Conservation (phyloP, 2,329 filamentous ascomycete species). For the Fusarium nisikadoi region DNA sequence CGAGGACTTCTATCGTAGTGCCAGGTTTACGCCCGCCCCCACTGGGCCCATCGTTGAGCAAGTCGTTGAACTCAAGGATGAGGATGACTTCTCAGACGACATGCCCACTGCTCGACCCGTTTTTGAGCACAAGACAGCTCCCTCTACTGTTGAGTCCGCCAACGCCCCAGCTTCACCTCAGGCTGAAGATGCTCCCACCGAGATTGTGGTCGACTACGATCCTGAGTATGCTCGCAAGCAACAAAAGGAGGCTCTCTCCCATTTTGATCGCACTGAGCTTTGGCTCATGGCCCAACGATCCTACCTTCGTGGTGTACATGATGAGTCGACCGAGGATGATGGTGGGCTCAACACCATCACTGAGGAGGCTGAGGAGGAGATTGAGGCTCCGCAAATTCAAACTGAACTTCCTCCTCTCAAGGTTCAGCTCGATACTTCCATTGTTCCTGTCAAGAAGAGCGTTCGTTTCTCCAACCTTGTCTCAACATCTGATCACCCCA, state of each 20-base stretch:
- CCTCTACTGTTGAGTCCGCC: constrained; percentile 46
- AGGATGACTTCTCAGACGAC: constrained; percentile 65
- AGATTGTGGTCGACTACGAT: constrained; percentile 77
- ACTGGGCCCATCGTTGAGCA: constrained; percentile 64
- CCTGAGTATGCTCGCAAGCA: constrained; percentile 80
- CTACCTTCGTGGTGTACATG: constrained; percentile 76
- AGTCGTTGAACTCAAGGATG: constrained; percentile 67
- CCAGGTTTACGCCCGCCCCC: constrained; percentile 56
- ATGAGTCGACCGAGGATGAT: constrained; percentile 52
- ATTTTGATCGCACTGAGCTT: constrained; percentile 83
- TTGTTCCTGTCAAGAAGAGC: constrained; percentile 70
- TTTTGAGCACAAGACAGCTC: constrained; percentile 47
- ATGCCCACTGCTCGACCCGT: constrained; percentile 72
- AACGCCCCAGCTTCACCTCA: constrained; percentile 55
- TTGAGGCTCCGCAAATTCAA: constrained; percentile 44
- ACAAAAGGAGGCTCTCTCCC: constrained; percentile 74
- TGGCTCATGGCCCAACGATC: constrained; percentile 87
- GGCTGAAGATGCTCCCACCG: constrained; percentile 68
- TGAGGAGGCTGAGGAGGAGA: constrained; percentile 48
- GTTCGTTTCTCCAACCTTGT: constrained; percentile 76
- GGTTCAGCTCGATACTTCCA: constrained; percentile 32
- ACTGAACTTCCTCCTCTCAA: constrained; percentile 37
- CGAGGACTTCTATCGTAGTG: constrained; percentile 53
- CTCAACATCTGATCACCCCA: constrained; percentile 58
- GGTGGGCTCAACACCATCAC: constrained; percentile 52